These are phyloP conservation scores for Podospora anserina DNA, from an alignment of 495 filamentous ascomycete genomes.

Conservation along the genomic window DNA sequence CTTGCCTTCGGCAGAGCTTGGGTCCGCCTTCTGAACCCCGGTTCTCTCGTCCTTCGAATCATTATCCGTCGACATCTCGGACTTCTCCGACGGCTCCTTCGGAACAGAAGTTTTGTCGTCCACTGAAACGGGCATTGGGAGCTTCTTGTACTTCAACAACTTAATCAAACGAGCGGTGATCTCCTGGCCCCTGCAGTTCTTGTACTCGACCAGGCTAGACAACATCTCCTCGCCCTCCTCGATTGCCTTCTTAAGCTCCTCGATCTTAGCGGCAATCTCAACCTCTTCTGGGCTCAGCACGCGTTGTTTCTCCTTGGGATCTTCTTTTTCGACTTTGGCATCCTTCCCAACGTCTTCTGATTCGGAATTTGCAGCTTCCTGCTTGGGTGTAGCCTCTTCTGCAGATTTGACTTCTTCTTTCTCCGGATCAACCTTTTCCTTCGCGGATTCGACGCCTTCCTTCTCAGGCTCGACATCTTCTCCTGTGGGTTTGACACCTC, in stretches of 20 bases:
- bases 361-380: neutral
- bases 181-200: neutral
- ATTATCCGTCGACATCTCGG: neutral
- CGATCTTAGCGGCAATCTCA: neutral
- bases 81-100: neutral
- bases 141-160: neutral
- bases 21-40: neutral
- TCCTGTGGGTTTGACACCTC: neutral
- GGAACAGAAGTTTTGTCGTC: neutral
- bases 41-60: neutral
- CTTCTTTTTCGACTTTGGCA: neutral
- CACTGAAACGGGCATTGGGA: neutral
- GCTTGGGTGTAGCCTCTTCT: neutral
- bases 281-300: neutral
- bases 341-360: neutral
- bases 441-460: neutral
- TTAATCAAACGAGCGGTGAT: neutral
- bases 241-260: neutral
- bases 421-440: too few species aligned
- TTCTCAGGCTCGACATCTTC: neutral
- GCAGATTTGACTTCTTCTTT: neutral
- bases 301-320: neutral
- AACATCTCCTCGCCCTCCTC: neutral
- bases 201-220: neutral
- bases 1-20: neutral